Base-by-base conservation (phyloP, 169 alveolate species). In the Blepharisma undulans region DNA sequence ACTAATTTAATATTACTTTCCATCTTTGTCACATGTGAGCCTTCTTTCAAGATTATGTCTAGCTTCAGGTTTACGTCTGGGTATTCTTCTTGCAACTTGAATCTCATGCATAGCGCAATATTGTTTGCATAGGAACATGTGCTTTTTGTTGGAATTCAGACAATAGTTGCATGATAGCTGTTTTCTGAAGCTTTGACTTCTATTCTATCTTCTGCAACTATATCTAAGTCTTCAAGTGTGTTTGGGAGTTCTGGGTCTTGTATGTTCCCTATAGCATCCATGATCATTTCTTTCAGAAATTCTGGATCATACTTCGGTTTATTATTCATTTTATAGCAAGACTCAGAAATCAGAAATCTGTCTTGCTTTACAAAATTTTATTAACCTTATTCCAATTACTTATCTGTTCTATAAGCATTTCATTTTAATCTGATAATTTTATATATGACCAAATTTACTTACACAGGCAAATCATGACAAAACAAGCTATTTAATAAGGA, bases 241-340 rank as follows among this genome's bases (percentile, higher is more conserved):
- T 91, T 92, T 1, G 97, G 97, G 81, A 92, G 95, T 88, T 95
- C 97, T 19, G 97, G 97, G 74, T 95, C 97, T 61, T 91, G 94
- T 25, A 95, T 94, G 89, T 91, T 80, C 77, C 97, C 92, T 22
- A 95, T 90, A 92, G 95, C 92, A 72, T 95, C 96, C 79, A 93
- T 22, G 22, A 82, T 22, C 25, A n/a, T 32, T 72, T 82, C 76
- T 82, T 60, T 82, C 10, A 82, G 33, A 60, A 74, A 48, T 48
- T 48, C 66, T 48, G 66, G 66, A 48, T 48, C 66, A 48, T 48
- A 48, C 66, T 48, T 48, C 66, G 66, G 66, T 48, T 48, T 48
- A 48, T 48, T 48, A 48, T 48, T 48, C 66, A 48, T 48, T 48
- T 48, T 48, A 48, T 48, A 18, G 10, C 66, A 5, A 48, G 10